phyloP scores from a whole-genome alignment of 2,329 filamentous ascomycete species.

The Spiromastix sp. region DNA sequence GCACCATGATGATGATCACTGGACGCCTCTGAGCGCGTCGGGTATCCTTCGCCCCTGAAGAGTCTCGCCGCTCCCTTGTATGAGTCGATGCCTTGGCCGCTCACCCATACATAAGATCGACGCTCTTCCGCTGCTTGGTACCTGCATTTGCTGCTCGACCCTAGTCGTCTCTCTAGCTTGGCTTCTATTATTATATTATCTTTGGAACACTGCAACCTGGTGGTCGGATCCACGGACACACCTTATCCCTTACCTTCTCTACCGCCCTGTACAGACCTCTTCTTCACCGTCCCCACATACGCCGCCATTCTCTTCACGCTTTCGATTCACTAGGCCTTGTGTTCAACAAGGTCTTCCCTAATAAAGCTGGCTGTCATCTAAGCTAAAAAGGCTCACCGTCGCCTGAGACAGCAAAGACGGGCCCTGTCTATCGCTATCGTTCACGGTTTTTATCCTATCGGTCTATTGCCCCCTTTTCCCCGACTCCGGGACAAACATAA shows the following conservation, averaged over 20 bases:
- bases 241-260: no score
- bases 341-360: no score
- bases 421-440: constrained; percentile 6
- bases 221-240: no score
- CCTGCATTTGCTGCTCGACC: constrained; percentile 9
- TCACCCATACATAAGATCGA: constrained; percentile 5
- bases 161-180: no score
- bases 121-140: constrained; percentile 8
- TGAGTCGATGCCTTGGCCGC: constrained; percentile 8
- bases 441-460: constrained; percentile 11
- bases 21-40: constrained; percentile 4
- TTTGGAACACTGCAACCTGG: no score
- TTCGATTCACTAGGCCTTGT: no score
- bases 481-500: constrained; percentile 1
- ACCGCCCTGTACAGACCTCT: neutral
- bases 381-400: constrained; percentile 12
- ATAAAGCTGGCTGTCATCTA: no score
- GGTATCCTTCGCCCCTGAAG: constrained; percentile 7
- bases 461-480: constrained; percentile 11
- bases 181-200: no score
- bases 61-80: constrained; percentile 9
- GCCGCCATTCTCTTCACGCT: no score
- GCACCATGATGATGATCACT: constrained; percentile 2
- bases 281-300: no score
- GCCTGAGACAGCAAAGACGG: constrained; percentile 12